Conservation (phyloP, 2,329 filamentous ascomycete species). For the Trichoderma citrinoviride region DNA sequence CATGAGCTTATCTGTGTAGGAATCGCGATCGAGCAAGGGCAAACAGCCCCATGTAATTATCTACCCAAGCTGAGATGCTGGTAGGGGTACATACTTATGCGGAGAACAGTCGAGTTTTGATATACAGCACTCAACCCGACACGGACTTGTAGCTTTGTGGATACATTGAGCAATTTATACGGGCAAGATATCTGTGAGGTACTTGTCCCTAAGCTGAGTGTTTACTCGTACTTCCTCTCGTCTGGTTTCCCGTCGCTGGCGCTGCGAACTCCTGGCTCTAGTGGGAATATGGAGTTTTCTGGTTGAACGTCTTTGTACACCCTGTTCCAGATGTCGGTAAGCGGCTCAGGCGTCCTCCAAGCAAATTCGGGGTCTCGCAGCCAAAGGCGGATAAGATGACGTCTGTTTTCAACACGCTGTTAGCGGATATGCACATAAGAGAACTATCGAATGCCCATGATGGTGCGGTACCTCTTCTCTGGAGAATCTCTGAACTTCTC, state of each 20-base stretch:
- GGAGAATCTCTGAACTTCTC: constrained; percentile 47
- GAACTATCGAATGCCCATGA: neutral
- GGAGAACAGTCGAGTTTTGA: neutral
- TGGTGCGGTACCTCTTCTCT: constrained; percentile 42
- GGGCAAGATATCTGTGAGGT: too few relatives aligned
- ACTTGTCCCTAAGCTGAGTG: neutral
- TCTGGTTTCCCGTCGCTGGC: neutral
- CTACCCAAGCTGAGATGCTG: neutral
- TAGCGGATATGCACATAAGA: constrained; percentile 22
- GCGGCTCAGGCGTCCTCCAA: constrained; percentile 46
- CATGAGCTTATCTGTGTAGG: neutral
- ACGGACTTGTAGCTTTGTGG: neutral
- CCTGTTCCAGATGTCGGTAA: constrained; percentile 50
- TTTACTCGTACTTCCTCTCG: neutral
- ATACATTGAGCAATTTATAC: neutral
- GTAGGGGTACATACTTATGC: neutral
- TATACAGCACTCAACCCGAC: neutral
- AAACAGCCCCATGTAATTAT: neutral
- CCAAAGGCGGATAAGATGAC: constrained; percentile 51
- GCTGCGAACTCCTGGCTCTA: constrained; percentile 43
- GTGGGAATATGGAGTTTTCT: constrained; percentile 54
- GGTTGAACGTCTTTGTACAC: constrained; percentile 52
- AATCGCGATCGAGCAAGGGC: neutral
- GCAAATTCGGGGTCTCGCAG: constrained; percentile 48
- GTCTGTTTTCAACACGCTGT: constrained; percentile 28